Evolutionary conservation across 129 eudicot genomes (phyloP).

Genomic region (Centaurea solstitialis): DNA sequence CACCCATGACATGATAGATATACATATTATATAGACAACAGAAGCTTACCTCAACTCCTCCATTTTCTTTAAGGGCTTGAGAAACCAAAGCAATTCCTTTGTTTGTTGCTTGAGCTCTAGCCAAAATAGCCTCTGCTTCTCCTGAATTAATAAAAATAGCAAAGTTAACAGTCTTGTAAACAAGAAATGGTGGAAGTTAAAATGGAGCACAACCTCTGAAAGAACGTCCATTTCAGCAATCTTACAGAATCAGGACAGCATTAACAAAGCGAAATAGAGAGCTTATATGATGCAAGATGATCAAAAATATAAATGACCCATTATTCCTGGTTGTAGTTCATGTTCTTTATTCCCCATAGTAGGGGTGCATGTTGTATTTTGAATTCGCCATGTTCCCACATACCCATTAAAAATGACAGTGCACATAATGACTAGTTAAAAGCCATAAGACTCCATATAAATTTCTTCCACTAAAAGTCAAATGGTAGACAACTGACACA

Average conservation of each 20-base stretch:
- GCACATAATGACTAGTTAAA: not conserved
- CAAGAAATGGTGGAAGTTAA: not conserved
- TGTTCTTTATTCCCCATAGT: not conserved
- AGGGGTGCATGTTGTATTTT: not conserved
- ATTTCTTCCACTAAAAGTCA: not conserved
- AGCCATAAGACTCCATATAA: not conserved
- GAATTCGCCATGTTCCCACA: not conserved
- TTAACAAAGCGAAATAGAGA: not conserved
- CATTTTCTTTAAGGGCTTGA: constrained; percentile 59
- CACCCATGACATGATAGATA: not conserved
- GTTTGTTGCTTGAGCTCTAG: constrained; percentile 74
- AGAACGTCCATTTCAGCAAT: not conserved
- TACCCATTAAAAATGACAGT: not conserved
- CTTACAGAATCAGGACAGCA: not conserved
- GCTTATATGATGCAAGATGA: constrained; percentile 4
- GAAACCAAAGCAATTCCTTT: constrained; percentile 78
- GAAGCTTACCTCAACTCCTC: constrained; percentile 71
- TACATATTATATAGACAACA: not conserved
- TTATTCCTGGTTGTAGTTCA: not conserved
- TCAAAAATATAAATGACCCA: not conserved
- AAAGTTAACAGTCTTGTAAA: not conserved
- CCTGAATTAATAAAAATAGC: constrained; percentile 44
- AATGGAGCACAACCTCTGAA: not conserved
- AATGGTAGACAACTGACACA: not conserved
- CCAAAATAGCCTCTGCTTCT: constrained; percentile 93